Conservation (phyloP, 23 red algal genomes). For the Rhodosorus marinus region DNA sequence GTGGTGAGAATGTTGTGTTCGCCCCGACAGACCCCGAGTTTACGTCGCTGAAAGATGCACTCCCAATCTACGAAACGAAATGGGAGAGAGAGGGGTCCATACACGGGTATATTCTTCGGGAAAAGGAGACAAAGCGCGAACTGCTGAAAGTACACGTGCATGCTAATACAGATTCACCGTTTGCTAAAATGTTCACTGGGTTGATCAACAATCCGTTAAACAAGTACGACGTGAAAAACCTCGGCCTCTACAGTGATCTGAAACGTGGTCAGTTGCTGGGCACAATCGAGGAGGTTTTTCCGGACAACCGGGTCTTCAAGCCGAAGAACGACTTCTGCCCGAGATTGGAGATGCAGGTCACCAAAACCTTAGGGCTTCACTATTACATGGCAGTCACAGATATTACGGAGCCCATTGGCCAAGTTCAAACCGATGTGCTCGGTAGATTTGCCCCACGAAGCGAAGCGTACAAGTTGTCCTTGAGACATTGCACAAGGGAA, state of each 20-base stretch:
- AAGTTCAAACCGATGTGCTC: neutral
- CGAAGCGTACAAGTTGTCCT: slow-evolving; percentile 8
- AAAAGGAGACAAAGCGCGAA: too few species aligned
- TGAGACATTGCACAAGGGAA: slow-evolving; percentile 6
- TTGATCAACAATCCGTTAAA: slow-evolving; percentile 9
- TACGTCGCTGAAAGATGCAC: too few species aligned
- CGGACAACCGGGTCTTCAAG: slow-evolving; percentile 12
- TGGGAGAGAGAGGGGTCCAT: too few species aligned
- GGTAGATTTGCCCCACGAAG: slow-evolving; percentile 11
- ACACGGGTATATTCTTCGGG: too few species aligned
- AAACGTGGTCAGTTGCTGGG: slow-evolving; percentile 1
- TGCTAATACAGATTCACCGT: slow-evolving; percentile 3
- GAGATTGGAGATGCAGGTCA: slow-evolving; percentile 13
- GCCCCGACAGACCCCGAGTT: too few species aligned
- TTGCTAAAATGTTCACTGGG: slow-evolving; percentile 4
- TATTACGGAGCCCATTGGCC: slow-evolving; percentile 2
- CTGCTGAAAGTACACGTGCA: slow-evolving; percentile 16
- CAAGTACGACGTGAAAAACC: slow-evolving; percentile 18
- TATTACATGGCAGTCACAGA: slow-evolving; percentile 10
- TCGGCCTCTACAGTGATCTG: slow-evolving; percentile 10
- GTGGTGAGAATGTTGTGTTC: too few species aligned
- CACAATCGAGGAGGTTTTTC: slow-evolving; percentile 20
- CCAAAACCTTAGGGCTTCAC: slow-evolving; percentile 3
- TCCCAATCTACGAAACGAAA: too few species aligned
- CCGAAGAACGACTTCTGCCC: neutral